Evolutionary conservation across 2,329 filamentous ascomycete genomes (phyloP).

Genomic region (Calonectria hongkongensis): DNA sequence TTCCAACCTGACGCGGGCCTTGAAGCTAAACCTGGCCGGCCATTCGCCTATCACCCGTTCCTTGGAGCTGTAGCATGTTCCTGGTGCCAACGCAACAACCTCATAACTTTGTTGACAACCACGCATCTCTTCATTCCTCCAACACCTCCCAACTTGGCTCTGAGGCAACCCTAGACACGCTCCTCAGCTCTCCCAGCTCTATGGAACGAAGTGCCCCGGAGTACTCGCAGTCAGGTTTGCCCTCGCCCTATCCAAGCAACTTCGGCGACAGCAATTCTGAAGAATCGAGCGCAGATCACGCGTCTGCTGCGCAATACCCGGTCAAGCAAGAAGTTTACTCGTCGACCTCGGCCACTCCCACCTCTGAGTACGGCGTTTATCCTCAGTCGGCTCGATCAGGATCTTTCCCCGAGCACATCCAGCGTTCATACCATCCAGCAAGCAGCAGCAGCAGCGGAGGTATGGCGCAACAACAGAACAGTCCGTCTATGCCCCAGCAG

Average conservation of each 20-base stretch:
- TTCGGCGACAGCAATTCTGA: slow-evolving; percentile 86
- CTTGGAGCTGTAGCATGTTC: slow-evolving; percentile 60
- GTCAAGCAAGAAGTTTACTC: slow-evolving; percentile 88
- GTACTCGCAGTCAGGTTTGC: slow-evolving; percentile 93
- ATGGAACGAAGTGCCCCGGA: slow-evolving; percentile 81
- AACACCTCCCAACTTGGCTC: slow-evolving; percentile 50
- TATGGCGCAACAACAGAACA: slow-evolving; percentile 98
- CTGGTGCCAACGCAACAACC: slow-evolving; percentile 59
- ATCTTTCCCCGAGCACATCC: slow-evolving; percentile 91
- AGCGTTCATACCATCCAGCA: slow-evolving; percentile 88
- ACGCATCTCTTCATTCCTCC: slow-evolving; percentile 50
- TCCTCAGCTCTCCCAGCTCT: slow-evolving; percentile 58
- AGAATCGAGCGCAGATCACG: slow-evolving; percentile 90
- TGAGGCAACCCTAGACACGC: slow-evolving; percentile 54
- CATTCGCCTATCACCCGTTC: slow-evolving; percentile 54
- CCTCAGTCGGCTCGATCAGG: slow-evolving; percentile 85
- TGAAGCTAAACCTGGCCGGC: slow-evolving; percentile 58
- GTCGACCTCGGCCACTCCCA: slow-evolving; percentile 87
- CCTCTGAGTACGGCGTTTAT: slow-evolving; percentile 90
- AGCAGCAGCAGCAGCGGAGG: slow-evolving; percentile 84
- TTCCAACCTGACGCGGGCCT: slow-evolving; percentile 58
- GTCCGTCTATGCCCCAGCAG: slow-evolving; percentile 94
- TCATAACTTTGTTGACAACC: slow-evolving; percentile 57
- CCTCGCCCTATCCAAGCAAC: slow-evolving; percentile 80
- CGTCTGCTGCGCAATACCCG: slow-evolving; percentile 93